These are phyloP conservation scores for Sporisorium graminicola DNA, from an alignment of 1,284 basidiomycete species.

Conservation along the genomic window DNA sequence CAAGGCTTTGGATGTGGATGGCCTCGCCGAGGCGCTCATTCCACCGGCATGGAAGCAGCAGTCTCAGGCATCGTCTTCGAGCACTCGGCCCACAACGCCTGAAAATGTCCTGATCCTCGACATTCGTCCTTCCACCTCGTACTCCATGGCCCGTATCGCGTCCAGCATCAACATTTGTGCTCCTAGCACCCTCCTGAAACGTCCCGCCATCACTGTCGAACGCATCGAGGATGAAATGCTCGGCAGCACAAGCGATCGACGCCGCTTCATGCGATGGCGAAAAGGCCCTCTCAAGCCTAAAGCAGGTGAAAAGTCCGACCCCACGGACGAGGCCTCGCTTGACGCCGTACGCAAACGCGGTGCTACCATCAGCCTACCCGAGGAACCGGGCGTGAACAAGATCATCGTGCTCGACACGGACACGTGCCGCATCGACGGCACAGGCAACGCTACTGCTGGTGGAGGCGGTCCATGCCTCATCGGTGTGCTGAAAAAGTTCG, in stretches of 20 bases:
- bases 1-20: slow-evolving; percentile 46
- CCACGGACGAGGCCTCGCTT: slow-evolving; percentile 15
- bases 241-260: slow-evolving; percentile 41
- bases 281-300: slow-evolving; percentile 44
- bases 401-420: slow-evolving; percentile 67
- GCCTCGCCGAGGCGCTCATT: slow-evolving; percentile 33
- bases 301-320: slow-evolving; percentile 12
- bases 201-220: slow-evolving; percentile 64
- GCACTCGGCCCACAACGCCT: slow-evolving; percentile 10
- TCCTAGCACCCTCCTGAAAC: slow-evolving; percentile 85
- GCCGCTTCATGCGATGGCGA: slow-evolving; percentile 56
- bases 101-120: slow-evolving; percentile 76
- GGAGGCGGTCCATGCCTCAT: slow-evolving; percentile 65
- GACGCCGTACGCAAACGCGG: slow-evolving; percentile 30
- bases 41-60: slow-evolving; percentile 27
- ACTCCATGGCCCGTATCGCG: slow-evolving; percentile 48
- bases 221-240: slow-evolving; percentile 66
- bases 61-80: background rate
- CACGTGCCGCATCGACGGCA: slow-evolving; percentile 49
- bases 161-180: slow-evolving; percentile 88
- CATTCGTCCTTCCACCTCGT: slow-evolving; percentile 79
- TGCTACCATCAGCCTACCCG: slow-evolving; percentile 34
- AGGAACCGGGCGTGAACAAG: slow-evolving; percentile 47
- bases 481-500: slow-evolving; percentile 67
- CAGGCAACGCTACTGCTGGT: slow-evolving; percentile 62